Conservation (phyloP, 495 filamentous ascomycete species). For the Usnea hakonensis region DNA sequence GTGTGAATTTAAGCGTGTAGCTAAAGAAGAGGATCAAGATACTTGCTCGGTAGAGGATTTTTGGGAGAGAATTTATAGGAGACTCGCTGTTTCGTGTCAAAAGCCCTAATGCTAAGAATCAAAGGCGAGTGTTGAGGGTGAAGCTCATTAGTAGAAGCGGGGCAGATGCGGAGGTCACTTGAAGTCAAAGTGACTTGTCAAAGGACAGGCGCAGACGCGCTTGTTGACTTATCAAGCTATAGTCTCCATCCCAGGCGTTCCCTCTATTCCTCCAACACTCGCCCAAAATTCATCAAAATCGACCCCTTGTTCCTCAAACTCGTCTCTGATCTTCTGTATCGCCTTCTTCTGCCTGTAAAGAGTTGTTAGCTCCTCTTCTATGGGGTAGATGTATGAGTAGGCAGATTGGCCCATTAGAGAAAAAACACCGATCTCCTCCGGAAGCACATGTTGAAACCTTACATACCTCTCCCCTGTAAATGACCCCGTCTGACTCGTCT, state of each 20-base stretch:
- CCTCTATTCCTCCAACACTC: slow-evolving; percentile 60
- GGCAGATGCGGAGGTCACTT: not conserved
- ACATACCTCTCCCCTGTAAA: slow-evolving; percentile 53
- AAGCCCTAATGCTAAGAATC: not conserved
- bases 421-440: not conserved
- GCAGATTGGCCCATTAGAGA: no score
- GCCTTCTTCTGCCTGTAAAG: slow-evolving; percentile 44
- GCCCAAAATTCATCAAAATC: slow-evolving; percentile 72
- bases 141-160: not conserved
- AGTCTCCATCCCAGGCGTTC: slow-evolving; percentile 41
- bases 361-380: not conserved
- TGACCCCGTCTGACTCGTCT: slow-evolving; percentile 63
- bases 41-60: not conserved
- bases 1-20: not conserved
- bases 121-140: not conserved
- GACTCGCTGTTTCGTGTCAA: not conserved
- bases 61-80: not conserved
- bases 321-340: slow-evolving; percentile 55
- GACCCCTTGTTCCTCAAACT: slow-evolving; percentile 63
- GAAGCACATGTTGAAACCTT: not conserved
- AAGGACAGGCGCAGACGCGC: not conserved
- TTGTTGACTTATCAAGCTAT: not conserved
- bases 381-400: no score
- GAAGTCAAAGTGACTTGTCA: no score
- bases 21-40: not conserved